Evolutionary conservation across 768 basidiomycete species (phyloP), one percentile per base, ranked within the genome.

Genomic region (Russula foetens): DNA sequence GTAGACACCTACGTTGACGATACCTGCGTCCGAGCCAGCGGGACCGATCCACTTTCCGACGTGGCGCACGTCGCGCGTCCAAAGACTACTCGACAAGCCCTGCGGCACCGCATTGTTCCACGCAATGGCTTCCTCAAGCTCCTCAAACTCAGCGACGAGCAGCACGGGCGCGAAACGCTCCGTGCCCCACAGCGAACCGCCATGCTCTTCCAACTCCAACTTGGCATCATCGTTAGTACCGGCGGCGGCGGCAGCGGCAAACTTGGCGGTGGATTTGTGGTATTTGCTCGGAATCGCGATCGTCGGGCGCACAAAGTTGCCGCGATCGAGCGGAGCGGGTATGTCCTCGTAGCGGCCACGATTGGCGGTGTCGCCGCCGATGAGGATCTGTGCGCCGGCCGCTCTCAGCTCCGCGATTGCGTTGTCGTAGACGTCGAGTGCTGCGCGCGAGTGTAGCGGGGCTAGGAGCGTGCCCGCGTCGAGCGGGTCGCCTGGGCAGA

Each of bases 31-130:
- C 26, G 87, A 89, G 31, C 95, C 95, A 60, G 79, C 78, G 43
- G 93, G 88, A 14, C 94, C 92, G 65, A 96, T 86, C 92, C 93
- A 97, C 74, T 84, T 89, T 53, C 95, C 92, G 55, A 97, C 75
- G 67, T 87, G 85, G 61, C 88, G 78, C 51, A 98, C 68, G 68
- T 92, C 88, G 43, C 84, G 82, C 53, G 95, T 95, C 89, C 95
- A 98, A 1, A 97, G 76, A 62, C 90, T 90, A 69, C 90, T 92
- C 46, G 90, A 92, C 59, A 96, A 74, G n/a, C 93, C 93, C 80
- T 92, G 92, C 14, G 87, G 88, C 54, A 96, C 93, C 44, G 79
- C 81, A 71, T 96, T 96, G 71, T 96, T 95, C 86, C 87, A 92
- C 69, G 77, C 77, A 71, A 97, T 93, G 12, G 92, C 92, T 72